These are phyloP conservation scores for Mrakia frigida DNA, from an alignment of 768 basidiomycete species.

Conservation along the genomic window DNA sequence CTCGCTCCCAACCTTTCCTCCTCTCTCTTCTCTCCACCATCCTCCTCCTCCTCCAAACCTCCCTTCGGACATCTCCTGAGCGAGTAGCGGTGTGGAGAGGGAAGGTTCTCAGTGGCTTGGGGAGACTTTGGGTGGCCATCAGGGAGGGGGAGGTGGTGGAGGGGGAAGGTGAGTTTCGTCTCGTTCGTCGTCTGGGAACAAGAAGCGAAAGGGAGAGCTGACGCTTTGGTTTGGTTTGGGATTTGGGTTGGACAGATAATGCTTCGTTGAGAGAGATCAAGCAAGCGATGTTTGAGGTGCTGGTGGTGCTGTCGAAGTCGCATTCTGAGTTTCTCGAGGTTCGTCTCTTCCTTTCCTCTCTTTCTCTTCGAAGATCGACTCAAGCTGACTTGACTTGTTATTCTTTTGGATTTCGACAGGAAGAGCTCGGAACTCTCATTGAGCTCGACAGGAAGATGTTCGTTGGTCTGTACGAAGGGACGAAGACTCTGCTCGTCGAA, in stretches of 20 bases:
- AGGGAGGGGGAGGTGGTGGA: constrained; percentile 21
- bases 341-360: background rate
- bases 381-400: background rate
- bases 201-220: background rate
- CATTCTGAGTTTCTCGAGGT: background rate
- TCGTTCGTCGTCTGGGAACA: background rate
- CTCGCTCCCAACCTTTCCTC: constrained; percentile 8
- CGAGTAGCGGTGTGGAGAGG: constrained; percentile 25
- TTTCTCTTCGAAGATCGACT: background rate
- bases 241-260: background rate
- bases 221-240: background rate
- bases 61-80: background rate
- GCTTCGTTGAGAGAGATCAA: background rate
- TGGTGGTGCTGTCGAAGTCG: background rate
- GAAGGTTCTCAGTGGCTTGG: constrained; percentile 13
- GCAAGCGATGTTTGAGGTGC: constrained; percentile 2
- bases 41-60: background rate
- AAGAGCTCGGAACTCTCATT: background rate
- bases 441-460: constrained; percentile 11
- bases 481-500: background rate
- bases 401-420: background rate
- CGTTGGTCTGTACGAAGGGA: background rate
- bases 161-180: background rate
- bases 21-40: background rate
- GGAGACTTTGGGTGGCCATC: constrained; percentile 26